A percentile compares a stretch with the other conserved stretches of the same genome.
Evolutionary conservation across 2,329 filamentous ascomycete species (phyloP).

Genomic region (Kalmusia sp.): DNA sequence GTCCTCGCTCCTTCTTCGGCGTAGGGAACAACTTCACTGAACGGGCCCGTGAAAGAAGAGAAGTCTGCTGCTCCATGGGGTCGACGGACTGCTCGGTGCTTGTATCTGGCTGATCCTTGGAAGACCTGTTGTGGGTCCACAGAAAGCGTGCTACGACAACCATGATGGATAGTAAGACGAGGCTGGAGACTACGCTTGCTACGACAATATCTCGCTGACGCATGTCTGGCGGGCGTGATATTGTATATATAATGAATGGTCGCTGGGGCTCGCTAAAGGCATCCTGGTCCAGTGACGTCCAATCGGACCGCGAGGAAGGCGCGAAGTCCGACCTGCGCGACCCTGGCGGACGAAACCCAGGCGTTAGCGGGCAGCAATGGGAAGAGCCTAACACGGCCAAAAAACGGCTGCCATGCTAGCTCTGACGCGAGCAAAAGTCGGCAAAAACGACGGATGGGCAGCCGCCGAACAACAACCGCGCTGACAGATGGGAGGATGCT

Average conservation of each 20-base stretch:
- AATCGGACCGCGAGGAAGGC: slow-evolving; percentile 39
- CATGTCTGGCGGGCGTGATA: slow-evolving; percentile 22
- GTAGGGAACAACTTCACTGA: slow-evolving; percentile 29
- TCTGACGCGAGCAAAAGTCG: background rate
- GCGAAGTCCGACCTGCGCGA: slow-evolving; percentile 14
- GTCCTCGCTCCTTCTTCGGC: slow-evolving; percentile 23
- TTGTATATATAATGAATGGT: slow-evolving; percentile 25
- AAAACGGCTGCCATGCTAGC: background rate
- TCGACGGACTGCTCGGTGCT: slow-evolving; percentile 19
- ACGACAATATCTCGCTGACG: slow-evolving; percentile 23
- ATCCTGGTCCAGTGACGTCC: slow-evolving; percentile 10
- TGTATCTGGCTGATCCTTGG: slow-evolving; percentile 21
- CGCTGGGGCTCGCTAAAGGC: slow-evolving; percentile 11
- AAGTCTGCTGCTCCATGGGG: slow-evolving; percentile 19
- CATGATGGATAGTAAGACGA: slow-evolving; percentile 29
- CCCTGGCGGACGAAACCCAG: background rate
- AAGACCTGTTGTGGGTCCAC: slow-evolving; percentile 25
- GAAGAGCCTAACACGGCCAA: background rate
- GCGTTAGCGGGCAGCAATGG: background rate
- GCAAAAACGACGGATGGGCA: background rate
- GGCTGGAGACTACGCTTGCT: slow-evolving; percentile 20
- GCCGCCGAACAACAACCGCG: background rate
- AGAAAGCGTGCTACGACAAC: slow-evolving; percentile 37
- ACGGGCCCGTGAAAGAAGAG: slow-evolving; percentile 19
- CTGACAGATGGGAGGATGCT: too few species aligned